Percentiles rank a stretch among this genome's conserved stretches.
Evolutionary conservation across 176 grass and related monocot species (phyloP).

Genomic region (Cenchrus purpureus): DNA sequence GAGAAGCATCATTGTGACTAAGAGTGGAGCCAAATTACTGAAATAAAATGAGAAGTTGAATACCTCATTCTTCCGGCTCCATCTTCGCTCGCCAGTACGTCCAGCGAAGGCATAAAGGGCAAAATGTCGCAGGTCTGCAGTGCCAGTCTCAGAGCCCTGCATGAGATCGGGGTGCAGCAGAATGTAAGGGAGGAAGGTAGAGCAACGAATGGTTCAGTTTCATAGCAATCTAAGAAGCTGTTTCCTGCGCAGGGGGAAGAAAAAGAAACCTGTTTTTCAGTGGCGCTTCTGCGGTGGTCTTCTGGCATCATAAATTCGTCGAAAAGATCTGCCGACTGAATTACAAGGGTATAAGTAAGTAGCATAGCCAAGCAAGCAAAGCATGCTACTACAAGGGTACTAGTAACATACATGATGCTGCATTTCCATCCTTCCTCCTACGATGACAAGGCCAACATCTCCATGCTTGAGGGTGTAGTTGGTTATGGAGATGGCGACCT

Average conservation of each 20-base stretch:
- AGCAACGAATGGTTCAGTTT: too few species aligned
- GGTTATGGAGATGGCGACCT: constrained; percentile 79
- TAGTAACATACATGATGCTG: constrained; percentile 68
- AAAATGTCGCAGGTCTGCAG: constrained; percentile 85
- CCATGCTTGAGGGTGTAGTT: constrained; percentile 96
- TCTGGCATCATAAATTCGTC: constrained; percentile 78
- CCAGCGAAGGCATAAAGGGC: constrained; percentile 97
- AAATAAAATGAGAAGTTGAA: constrained; percentile 19
- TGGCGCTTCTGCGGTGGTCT: constrained; percentile 57
- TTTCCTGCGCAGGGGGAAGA: neutral
- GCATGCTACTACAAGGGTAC: neutral
- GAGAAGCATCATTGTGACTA: neutral
- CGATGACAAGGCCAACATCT: constrained; percentile 80
- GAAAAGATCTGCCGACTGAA: constrained; percentile 72
- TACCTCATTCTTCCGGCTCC: constrained; percentile 95
- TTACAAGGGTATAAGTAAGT: neutral
- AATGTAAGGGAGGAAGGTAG: neutral
- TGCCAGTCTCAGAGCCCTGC: constrained; percentile 56
- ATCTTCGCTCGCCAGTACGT: constrained; percentile 63
- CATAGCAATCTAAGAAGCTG: neutral
- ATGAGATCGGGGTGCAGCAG: neutral
- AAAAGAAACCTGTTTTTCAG: constrained; percentile 77
- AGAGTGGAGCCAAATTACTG: constrained; percentile 11
- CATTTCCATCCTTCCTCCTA: constrained; percentile 98
- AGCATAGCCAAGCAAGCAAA: neutral